Evolutionary conservation across 208 protist genomes (phyloP), one percentile per base, ranked within the genome.

Genomic region (Balamuthia mandrillaris): DNA sequence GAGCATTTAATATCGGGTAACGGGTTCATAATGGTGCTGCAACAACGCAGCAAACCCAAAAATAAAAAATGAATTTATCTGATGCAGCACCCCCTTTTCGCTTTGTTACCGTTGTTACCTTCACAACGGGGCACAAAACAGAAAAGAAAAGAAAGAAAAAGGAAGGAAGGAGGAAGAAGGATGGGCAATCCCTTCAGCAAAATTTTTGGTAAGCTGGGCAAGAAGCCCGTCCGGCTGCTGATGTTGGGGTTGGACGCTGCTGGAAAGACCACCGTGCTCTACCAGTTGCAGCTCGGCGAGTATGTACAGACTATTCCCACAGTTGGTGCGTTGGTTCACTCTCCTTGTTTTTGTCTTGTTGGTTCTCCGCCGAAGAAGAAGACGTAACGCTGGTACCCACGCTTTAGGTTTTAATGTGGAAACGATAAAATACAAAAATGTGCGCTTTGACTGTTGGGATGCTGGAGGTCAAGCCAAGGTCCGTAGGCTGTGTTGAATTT

Each of bases 251-350:
- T 82, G 5, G 97, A 98, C 54, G 63, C 82, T 1, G 33, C 97
- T 98, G 98, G 98, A 47, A 99, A 99, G 90, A 99, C 98, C 33
- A 98, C 96, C n/a, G 94, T 99, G 63, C 89, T 99, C 3, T 98
- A 99, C 91, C 97, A 94, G 77, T 86, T 95, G 31, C 94, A 94
- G 84, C 83, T 95, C 2, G 92, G 90, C 39, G 88, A 94, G 75
- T 74, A 92, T 54, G 90, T 96, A 31, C 92, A 86, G 1, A 96
- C 94, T 16, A 95, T 96, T 47, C 94, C 94, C 18, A 96, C 93
- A 16, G 93, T 96, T 44, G 94, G 74, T 82, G 54, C 35, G 24
- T 42, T 24, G 14, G n/a, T 7, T n/a, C n/a, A 16, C 5, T 39
- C 35, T 44, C 27, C 14, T 3, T 29, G 12, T 12, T 74, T 3